phyloP scores from a whole-genome alignment of 176 grass and related monocot genomes.

The Phragmites australis region DNA sequence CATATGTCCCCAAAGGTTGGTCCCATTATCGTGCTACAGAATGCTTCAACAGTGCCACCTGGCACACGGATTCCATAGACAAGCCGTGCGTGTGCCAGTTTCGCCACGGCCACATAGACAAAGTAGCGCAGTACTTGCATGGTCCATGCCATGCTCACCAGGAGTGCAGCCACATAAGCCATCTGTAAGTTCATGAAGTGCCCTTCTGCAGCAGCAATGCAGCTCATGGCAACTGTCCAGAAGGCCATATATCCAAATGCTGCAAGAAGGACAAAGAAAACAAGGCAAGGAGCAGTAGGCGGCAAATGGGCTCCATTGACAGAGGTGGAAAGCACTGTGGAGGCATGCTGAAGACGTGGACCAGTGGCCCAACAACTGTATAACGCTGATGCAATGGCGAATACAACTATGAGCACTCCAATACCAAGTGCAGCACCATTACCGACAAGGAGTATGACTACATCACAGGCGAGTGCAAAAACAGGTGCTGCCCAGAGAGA shows the following conservation, averaged over 20 bases:
- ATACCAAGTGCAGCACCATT: constrained; percentile 55
- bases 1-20: constrained; percentile 78
- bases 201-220: constrained; percentile 57
- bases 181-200: constrained; percentile 49
- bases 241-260: constrained; percentile 65
- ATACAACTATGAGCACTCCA: constrained; percentile 52
- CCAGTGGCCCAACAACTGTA: constrained; percentile 79
- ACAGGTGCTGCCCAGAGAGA: constrained; percentile 75
- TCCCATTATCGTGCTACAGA: constrained; percentile 45
- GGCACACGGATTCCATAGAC: constrained; percentile 43
- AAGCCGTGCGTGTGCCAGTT: constrained; percentile 58
- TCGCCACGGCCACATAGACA: constrained; percentile 68
- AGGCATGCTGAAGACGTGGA: constrained; percentile 65
- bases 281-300: constrained; percentile 35
- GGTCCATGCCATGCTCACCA: constrained; percentile 83
- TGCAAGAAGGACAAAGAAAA: constrained; percentile 53
- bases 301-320: constrained; percentile 48
- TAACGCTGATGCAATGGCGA: constrained; percentile 52
- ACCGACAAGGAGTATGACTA: constrained; percentile 69
- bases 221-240: constrained; percentile 79
- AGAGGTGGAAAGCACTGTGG: constrained; percentile 59
- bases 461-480: constrained; percentile 48
- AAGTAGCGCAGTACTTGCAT: constrained; percentile 74
- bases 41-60: constrained; percentile 45
- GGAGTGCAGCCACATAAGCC: constrained; percentile 60